Base-by-base conservation (phyloP, 805 yeast species). In the Candida railenensis region DNA sequence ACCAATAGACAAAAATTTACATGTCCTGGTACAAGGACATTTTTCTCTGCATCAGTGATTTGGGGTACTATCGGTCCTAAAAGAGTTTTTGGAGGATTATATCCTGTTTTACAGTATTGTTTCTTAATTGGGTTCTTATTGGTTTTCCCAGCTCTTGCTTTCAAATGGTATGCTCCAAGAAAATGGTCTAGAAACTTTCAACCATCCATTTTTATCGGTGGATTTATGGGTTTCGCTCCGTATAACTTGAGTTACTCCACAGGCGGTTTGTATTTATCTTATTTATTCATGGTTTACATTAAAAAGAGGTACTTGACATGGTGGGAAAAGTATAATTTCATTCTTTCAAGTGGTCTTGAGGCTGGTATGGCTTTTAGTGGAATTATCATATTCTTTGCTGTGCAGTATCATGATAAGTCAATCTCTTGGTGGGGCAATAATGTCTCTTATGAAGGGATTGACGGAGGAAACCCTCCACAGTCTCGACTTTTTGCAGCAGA, bases 1-100 rank as follows among this genome's bases (percentile, higher is more conserved):
- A 18, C 33, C 20, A 54, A 62, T 18, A 33, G 20, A 16, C 62
- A 62, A 38, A 59, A 57, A 42, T 62, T 63, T 50, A 49, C 57
- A 11, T 60, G 65, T 47, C 62, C 62, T 16, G 44, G 50, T 32
- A 51, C 56, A 3, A 48, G 34, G 48, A 76, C 81, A 1, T 73
- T 60, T 52, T 78, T 72, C 52, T 69, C 71, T 44, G 65, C 81
- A 16, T 73, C 78, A 30, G 57, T 76, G 16, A 65, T 73, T 43
- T 75, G 77, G 67, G 82, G 81, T 30, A 78, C 69, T 33, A 73
- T 77, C 49, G 80, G 80, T 19, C 85, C 88, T 3, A 61, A 61
- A 55, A 63, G 57, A 46, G 67, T 65, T 3, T 66, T 66, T 44
- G 50, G 49, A 15, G 65, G 66, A n/a, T 48, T 66, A 22, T 66